Conservation (phyloP, 768 basidiomycete genomes). For the Chlorophyllum brunneum region DNA sequence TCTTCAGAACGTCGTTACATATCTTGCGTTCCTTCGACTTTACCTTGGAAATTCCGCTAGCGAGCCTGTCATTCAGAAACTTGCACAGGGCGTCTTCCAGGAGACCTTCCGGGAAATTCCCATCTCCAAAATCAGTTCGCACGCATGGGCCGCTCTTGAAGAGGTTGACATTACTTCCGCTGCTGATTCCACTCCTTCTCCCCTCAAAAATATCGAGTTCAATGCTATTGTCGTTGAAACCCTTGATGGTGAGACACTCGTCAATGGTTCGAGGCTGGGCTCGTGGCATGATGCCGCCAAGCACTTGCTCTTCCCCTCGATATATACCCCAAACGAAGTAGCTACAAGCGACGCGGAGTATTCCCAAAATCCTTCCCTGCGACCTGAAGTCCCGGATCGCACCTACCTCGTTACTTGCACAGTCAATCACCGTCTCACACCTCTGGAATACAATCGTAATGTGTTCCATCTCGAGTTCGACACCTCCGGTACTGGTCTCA, state of each 20-base stretch:
- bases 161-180: conserved; percentile 38
- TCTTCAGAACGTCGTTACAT: conserved; percentile 55
- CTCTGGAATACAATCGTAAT: conserved; percentile 94
- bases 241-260: conserved; percentile 49
- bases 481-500: conserved; percentile 86
- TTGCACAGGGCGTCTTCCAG: conserved; percentile 45
- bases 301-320: conserved; percentile 83
- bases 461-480: conserved; percentile 99
- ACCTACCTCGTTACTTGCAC: conserved; percentile 92
- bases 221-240: conserved; percentile 74
- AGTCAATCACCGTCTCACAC: conserved; percentile 93
- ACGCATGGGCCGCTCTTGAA: conserved; percentile 64
- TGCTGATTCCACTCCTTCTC: conserved; percentile 17
- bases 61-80: conserved; percentile 46
- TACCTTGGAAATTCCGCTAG: conserved; percentile 68
- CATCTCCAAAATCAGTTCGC: conserved; percentile 48
- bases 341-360: conserved; percentile 38
- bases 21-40: conserved; percentile 81
- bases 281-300: conserved; percentile 88
- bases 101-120: conserved; percentile 44
- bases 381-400: conserved; percentile 83
- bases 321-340: conserved; percentile 55
- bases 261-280: conserved; percentile 55
- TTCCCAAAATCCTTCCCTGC: conserved; percentile 64
- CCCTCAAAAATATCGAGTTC: conserved; percentile 57